These are phyloP conservation scores for Petrea volubilis DNA, from an alignment of 257 asterid species.

Conservation along the genomic window DNA sequence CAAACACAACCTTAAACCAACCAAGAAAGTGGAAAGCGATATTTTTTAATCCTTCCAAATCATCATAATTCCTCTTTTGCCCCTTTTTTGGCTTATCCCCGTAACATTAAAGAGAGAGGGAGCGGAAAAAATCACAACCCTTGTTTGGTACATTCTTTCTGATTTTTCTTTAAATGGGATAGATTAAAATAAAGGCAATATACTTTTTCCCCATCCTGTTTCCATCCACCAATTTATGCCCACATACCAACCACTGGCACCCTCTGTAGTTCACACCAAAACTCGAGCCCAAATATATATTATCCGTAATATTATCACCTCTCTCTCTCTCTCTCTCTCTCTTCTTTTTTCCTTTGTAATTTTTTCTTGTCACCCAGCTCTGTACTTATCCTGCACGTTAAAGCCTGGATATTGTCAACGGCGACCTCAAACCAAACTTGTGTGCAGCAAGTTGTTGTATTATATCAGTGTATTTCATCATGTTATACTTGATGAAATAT, in stretches of 20 bases:
- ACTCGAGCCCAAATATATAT: conserved; percentile 13
- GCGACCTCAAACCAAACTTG: neutral
- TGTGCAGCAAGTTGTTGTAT: neutral
- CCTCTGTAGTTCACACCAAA: conserved; percentile 4
- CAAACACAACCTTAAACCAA: neutral
- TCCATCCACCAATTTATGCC: conserved; percentile 31
- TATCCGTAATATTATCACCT: neutral
- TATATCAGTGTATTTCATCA: conserved; percentile 14
- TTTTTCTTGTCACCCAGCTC: no score
- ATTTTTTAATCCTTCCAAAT: neutral
- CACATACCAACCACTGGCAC: conserved; percentile 32
- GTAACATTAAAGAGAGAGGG: neutral
- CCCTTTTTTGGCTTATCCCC: neutral
- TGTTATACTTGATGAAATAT: no score
- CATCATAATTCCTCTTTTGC: conserved; percentile 16
- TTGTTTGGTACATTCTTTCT: neutral
- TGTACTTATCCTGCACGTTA: conserved; percentile 5
- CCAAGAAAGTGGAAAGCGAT: conserved; percentile 10
- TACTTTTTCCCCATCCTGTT: conserved; percentile 5
- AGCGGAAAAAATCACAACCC: neutral
- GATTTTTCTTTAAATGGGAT: neutral
- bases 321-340: neutral
- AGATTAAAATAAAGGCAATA: neutral
- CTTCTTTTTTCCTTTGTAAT: no score
- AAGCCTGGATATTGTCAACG: neutral